Evolutionary conservation across 2,329 filamentous ascomycete species (phyloP), one percentile per base, ranked within the genome.

Genomic region (Emmonsiellopsis sp.): DNA sequence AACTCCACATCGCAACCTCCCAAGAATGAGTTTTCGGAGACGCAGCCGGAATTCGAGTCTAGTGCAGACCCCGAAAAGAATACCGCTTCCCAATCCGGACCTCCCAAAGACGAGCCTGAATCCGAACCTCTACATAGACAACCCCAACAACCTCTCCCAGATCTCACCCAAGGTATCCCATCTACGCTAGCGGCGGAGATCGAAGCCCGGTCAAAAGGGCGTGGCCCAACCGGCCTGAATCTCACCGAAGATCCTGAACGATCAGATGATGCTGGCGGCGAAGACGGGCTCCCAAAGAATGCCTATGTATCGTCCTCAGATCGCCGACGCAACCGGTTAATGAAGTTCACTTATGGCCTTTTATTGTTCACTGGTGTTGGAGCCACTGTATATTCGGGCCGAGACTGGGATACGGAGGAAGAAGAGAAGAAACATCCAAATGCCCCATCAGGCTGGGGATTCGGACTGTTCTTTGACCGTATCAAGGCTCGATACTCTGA

Each of bases 241-340:
- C 66, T 81, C 52, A 78, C 77, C 14, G 77, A 81, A 62, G 77
- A 79, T 49, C 73, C 76, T 5, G 56, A 58, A 51, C 2, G 3
- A 17, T 3, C 50, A 44, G 71, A 69, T 62, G 72, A 71, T 37
- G 71, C 75, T 48, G 72, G 77, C 59, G 72, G 76, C 17, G 73
- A 77, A 43, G 78, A 77, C 4, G 80, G 82, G 61, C 80, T 88
- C 21, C 86, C 87, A 39, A 86, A 84, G 48, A 86, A 85, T 13
- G 86, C 86, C 57, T 97, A 97, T 71, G 81, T 95, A 61, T 96
- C 93, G 13, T 97, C 92, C 3, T 82, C 86, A 42, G 93, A 98
- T 67, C 84, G 86, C 65, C 85, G 87, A 65, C 84, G 91, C 53
- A 84, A 86, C 60, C 81, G 80, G 62, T 77, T 90, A 63, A 86